phyloP scores from a whole-genome alignment of 192 early-diverging fungal genomes.

The Nowakowskiella sp. region DNA sequence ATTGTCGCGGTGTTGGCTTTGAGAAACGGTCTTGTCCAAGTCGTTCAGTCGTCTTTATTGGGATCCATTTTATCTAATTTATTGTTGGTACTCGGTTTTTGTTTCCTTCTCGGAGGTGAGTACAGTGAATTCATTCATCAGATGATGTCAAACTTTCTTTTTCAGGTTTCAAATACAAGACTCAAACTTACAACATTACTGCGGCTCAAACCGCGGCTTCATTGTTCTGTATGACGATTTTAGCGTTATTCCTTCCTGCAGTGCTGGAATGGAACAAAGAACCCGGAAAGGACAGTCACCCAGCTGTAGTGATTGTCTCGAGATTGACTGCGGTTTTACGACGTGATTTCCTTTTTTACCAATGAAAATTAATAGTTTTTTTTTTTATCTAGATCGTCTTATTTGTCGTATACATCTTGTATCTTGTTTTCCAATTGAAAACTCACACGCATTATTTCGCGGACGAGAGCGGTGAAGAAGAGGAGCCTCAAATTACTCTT shows the following conservation, averaged over 20 bases:
- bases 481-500: conserved; percentile 52
- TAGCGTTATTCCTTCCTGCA: conserved; percentile 63
- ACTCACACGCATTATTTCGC: conserved; percentile 64
- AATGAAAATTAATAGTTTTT: conserved; percentile 2
- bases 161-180: conserved; percentile 11
- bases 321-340: conserved; percentile 52
- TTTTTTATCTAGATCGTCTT: conserved; percentile 29
- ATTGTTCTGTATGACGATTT: conserved; percentile 56
- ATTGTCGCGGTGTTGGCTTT: conserved; percentile 80
- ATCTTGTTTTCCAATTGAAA: conserved; percentile 77
- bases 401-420: conserved; percentile 29
- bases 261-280: conserved; percentile 34
- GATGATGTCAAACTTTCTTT: conserved; percentile 51
- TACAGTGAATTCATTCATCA: too few relatives aligned
- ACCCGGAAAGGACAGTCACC: neutral
- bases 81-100: conserved; percentile 76
- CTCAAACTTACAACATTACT: conserved; percentile 49
- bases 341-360: neutral
- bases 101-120: conserved; percentile 81
- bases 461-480: conserved; percentile 52
- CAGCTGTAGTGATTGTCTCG: conserved; percentile 42
- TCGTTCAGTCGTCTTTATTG: conserved; percentile 83
- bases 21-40: conserved; percentile 61
- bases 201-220: conserved; percentile 68
- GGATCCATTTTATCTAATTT: conserved; percentile 88